phyloP scores from a whole-genome alignment of 2,329 filamentous ascomycete species.

The Fusarium nisikadoi region DNA sequence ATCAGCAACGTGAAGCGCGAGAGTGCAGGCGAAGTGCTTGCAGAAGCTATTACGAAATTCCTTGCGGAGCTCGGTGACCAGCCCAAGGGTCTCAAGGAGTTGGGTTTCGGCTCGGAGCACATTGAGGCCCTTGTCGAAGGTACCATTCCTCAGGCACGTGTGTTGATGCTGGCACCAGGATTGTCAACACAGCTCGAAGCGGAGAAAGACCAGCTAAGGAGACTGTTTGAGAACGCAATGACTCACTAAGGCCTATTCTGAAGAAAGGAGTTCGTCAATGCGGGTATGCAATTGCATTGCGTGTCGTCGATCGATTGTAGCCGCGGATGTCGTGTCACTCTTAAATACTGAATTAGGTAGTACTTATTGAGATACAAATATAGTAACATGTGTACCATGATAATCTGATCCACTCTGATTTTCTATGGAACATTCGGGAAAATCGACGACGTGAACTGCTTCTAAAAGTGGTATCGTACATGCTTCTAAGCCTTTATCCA shows the following conservation, averaged over 20 bases:
- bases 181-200: constrained; percentile 75
- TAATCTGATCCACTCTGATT: constrained; percentile 2
- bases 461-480: background rate
- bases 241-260: constrained; percentile 43
- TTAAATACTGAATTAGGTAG: constrained; percentile 9
- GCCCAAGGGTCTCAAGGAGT: constrained; percentile 82
- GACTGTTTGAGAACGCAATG: constrained; percentile 73
- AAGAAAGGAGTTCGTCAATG: constrained; percentile 21
- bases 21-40: constrained; percentile 87
- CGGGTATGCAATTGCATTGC: constrained; percentile 28
- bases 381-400: constrained; percentile 9
- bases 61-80: constrained; percentile 87
- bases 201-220: constrained; percentile 77
- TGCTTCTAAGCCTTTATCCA: background rate
- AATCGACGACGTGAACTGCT: background rate
- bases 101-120: constrained; percentile 82
- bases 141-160: constrained; percentile 89
- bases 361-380: constrained; percentile 1
- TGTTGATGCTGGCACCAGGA: constrained; percentile 90
- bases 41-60: constrained; percentile 85
- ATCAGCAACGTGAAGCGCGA: constrained; percentile 87
- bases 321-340: constrained; percentile 6
- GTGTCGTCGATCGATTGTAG: constrained; percentile 23
- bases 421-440: constrained; percentile 15
- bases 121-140: constrained; percentile 90